phyloP scores from a whole-genome alignment of 306 rosid species.

The Canavalia gladiata region DNA sequence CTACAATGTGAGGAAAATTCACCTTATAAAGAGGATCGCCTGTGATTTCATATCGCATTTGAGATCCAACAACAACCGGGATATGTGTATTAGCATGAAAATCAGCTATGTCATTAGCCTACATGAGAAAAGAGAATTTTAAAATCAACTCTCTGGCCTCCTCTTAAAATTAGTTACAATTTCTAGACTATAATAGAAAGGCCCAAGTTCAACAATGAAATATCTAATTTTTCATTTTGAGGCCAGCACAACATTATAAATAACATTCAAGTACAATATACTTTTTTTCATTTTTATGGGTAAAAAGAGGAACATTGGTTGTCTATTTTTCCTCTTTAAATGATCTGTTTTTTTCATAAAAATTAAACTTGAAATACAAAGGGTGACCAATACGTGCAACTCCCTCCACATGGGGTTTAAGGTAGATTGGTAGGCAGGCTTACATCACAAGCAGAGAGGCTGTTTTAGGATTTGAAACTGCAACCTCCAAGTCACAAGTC shows the following conservation, averaged over 20 bases:
- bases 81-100: slow-evolving; percentile 89
- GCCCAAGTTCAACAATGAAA: slow-evolving; percentile 20
- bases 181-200: slow-evolving; percentile 4
- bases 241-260: slow-evolving; percentile 6
- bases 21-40: slow-evolving; percentile 94
- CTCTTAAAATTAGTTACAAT: slow-evolving; percentile 15
- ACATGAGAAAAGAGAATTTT: slow-evolving; percentile 34
- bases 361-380: neutral
- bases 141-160: neutral
- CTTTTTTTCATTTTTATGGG: too few species aligned
- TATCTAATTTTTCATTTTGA: slow-evolving; percentile 25
- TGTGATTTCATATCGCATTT: slow-evolving; percentile 84
- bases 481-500: neutral
- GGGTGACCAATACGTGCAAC: too few species aligned
- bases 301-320: too few species aligned
- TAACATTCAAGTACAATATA: slow-evolving; percentile 16
- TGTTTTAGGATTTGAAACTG: neutral
- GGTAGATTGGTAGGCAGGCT: neutral
- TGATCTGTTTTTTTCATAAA: too few species aligned
- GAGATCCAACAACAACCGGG: slow-evolving; percentile 87
- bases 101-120: slow-evolving; percentile 82
- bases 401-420: neutral
- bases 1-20: slow-evolving; percentile 33
- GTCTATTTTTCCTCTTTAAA: too few species aligned
- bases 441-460: neutral